Base-by-base conservation (phyloP, 2,329 filamentous ascomycete species). In the Ceratocystis huliohia region DNA sequence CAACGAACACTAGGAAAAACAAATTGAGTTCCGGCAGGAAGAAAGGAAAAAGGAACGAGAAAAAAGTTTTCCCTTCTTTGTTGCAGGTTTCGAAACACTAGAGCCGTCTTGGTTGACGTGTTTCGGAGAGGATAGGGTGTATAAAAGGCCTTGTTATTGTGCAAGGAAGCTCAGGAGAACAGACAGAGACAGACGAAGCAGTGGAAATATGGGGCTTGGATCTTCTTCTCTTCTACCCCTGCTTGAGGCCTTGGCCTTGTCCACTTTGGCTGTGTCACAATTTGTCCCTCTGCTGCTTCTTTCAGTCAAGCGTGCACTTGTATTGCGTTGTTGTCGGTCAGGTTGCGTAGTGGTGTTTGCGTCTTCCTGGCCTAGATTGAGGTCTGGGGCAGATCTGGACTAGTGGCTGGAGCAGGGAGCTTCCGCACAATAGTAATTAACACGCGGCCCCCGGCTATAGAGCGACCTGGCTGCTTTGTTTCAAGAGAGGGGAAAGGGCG, bases 41-140 rank as follows among this genome's bases (percentile, higher is more conserved):
- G 33, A 37, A 13, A 13, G 33, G 10, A 37, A 10, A 37, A 37
- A 37, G 33, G 33, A 37, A 37, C 10, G 10, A 37, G 45, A n/a
- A 20, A 20, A 50, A n/a, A 46, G 17, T 50, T 50, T n/a, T 20
- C 7, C 20, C n/a, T 50, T 50, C n/a, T 22, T 50, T 50, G 46
- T 22, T 50, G 53, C 53, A 57, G 53, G 53, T 57, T 57, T 57
- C 53, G 53, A 57, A 57, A 57, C 53, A 57, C 53, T 57, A 57
- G 53, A 57, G 53, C 22, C 53, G 53, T 30, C 53, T 57, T 57
- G 6, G 25, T 15, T 57, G 53, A 57, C 53, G 30, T 22, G 22
- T 13, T 10, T 10, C 7, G 46, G n/a, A 22, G 46, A 22, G 46
- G 46, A 28, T 28, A 56, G 50, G 50, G 20, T 30, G 30, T 57